Evolutionary conservation across 2,329 filamentous ascomycete genomes (phyloP).

Genomic region (Fusarium subglutinans): DNA sequence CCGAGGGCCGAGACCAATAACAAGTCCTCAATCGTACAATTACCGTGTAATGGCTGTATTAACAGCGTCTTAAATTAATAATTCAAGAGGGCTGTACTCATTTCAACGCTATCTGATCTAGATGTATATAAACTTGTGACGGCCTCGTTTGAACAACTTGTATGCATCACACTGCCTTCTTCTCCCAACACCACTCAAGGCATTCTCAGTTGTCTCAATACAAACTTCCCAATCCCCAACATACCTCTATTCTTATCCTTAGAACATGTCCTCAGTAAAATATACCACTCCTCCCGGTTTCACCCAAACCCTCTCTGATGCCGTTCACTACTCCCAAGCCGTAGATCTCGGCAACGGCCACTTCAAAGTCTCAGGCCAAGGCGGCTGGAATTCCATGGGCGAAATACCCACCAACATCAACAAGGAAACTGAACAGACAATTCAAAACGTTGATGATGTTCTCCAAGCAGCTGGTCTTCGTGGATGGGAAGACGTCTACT

Average conservation of each 20-base stretch:
- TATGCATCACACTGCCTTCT: not conserved
- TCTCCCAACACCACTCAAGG: not conserved
- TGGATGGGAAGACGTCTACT: slow-evolving; percentile 43
- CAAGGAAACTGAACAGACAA: slow-evolving; percentile 24
- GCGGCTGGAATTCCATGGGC: slow-evolving; percentile 32
- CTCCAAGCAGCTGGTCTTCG: slow-evolving; percentile 36
- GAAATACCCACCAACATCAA: slow-evolving; percentile 21
- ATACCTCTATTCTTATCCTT: not conserved
- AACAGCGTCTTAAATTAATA: not conserved
- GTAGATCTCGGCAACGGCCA: slow-evolving; percentile 35
- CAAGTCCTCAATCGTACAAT: not conserved
- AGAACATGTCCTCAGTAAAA: slow-evolving; percentile 8
- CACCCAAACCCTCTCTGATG: not conserved
- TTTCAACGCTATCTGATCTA: not conserved
- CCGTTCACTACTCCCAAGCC: slow-evolving; percentile 39
- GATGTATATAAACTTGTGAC: not conserved
- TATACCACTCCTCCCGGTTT: slow-evolving; percentile 13
- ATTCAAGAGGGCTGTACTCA: too few species aligned
- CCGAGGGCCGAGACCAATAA: not conserved
- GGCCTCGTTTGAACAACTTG: not conserved
- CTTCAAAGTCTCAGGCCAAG: slow-evolving; percentile 41
- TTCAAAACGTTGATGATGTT: slow-evolving; percentile 39
- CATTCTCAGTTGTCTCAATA: too few species aligned
- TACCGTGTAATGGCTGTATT: not conserved
- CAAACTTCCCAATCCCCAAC: not conserved